Conservation (phyloP, 345 rosid species). For the Salix brachista region DNA sequence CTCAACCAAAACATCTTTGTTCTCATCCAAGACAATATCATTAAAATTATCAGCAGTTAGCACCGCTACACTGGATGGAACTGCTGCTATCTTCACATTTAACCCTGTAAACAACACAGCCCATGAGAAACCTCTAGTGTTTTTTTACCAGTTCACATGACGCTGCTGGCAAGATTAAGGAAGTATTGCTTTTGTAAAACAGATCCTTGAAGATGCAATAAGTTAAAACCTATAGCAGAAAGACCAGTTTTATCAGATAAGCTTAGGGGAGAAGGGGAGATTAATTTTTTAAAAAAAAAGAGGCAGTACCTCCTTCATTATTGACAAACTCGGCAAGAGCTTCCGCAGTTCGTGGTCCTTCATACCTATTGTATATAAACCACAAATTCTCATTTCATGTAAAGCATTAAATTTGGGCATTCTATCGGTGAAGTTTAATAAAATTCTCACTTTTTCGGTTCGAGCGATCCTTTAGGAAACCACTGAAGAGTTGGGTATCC, state of each 20-base stretch:
- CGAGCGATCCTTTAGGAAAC: constrained; percentile 95
- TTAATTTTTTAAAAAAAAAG: not conserved
- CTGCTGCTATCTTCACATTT: constrained; percentile 77
- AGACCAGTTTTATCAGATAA: not conserved
- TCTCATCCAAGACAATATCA: constrained; percentile 74
- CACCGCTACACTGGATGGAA: constrained; percentile 70
- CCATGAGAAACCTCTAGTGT: not conserved
- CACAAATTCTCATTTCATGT: not conserved
- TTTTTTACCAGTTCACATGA: not conserved
- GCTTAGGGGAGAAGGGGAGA: not conserved
- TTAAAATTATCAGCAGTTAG: constrained; percentile 71
- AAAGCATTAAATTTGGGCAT: not conserved
- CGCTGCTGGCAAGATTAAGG: too few relatives aligned
- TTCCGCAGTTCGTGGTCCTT: constrained; percentile 85
- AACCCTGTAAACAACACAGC: constrained; percentile 54
- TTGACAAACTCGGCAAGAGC: constrained; percentile 83
- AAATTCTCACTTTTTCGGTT: constrained; percentile 78
- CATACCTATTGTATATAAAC: constrained; percentile 47
- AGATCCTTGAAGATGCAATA: not conserved
- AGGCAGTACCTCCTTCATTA: constrained; percentile 74
- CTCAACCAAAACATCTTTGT: constrained; percentile 92
- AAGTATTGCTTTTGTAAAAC: not conserved
- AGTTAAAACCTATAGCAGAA: not conserved
- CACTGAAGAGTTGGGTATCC: constrained; percentile 96
- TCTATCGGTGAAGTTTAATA: not conserved